Percentiles rank a stretch among this genome's conserved stretches.
phyloP scores from a whole-genome alignment of 441 rosid genomes.

The Flueggea neowawraea region DNA sequence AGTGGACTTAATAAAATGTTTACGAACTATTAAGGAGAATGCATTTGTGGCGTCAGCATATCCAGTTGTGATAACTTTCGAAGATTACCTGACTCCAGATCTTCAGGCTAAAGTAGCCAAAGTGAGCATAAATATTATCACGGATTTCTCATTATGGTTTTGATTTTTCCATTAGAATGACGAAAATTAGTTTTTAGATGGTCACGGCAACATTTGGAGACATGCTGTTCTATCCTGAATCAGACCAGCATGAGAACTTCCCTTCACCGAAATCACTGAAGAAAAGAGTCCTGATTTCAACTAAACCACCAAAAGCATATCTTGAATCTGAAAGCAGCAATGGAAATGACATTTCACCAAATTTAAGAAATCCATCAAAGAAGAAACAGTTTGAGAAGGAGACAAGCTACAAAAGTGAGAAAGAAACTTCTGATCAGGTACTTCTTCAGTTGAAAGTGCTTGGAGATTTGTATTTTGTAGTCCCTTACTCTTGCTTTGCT shows the following conservation, averaged over 20 bases:
- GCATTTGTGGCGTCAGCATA: conserved; percentile 64
- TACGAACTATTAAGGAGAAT: conserved; percentile 53
- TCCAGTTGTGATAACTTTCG: conserved; percentile 86
- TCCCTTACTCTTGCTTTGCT: conserved; percentile 9
- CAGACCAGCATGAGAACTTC: conserved; percentile 34
- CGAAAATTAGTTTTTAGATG: conserved; percentile 38
- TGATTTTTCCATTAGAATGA: background rate
- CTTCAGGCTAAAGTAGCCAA: conserved; percentile 72
- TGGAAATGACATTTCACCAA: conserved; percentile 9
- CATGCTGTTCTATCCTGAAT: conserved; percentile 33
- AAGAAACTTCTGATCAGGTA: conserved; percentile 21
- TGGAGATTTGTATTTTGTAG: background rate
- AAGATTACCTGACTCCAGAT: conserved; percentile 59
- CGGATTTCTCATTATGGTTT: background rate
- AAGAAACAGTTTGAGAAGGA: conserved; percentile 18
- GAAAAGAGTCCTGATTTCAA: conserved; percentile 63
- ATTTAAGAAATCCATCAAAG: conserved; percentile 6
- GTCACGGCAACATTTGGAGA: conserved; percentile 46
- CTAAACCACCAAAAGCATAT: conserved; percentile 80
- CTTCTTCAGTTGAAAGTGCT: background rate
- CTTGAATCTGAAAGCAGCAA: conserved; percentile 32
- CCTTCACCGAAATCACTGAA: conserved; percentile 72
- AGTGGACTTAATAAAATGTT: conserved; percentile 59
- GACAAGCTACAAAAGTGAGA: conserved; percentile 22
- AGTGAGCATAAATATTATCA: conserved; percentile 25